Evolutionary conservation across 2,329 filamentous ascomycete species (phyloP).

Genomic region (Coniella lustricola): DNA sequence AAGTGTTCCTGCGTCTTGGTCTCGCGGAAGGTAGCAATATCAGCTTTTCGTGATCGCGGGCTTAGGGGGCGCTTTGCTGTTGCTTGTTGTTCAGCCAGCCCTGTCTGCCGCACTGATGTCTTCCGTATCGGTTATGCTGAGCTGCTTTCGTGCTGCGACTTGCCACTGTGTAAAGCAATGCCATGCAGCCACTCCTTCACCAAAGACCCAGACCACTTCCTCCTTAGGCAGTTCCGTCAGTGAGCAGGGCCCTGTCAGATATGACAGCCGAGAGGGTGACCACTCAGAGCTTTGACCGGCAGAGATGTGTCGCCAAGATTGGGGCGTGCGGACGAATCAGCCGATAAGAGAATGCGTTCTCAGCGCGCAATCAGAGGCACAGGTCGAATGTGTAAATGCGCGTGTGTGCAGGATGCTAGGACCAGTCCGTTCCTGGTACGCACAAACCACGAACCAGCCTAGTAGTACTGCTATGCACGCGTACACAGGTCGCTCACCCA

Average conservation of each 20-base stretch:
- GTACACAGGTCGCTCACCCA: not conserved
- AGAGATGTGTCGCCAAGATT: not conserved
- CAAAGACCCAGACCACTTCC: slow-evolving; percentile 6
- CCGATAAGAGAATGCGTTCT: slow-evolving; percentile 6
- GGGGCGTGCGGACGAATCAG: not conserved
- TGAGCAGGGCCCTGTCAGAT: slow-evolving; percentile 13
- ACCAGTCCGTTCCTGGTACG: not conserved
- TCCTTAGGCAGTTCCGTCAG: slow-evolving; percentile 13
- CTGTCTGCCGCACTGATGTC: no score
- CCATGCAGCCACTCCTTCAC: not conserved
- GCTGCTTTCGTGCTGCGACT: not conserved
- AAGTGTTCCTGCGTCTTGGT: no score
- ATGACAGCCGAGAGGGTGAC: slow-evolving; percentile 8
- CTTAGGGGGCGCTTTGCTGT: no score
- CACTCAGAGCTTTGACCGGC: not conserved
- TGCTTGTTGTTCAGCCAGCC: no score
- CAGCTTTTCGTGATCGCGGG: no score
- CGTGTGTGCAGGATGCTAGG: no score
- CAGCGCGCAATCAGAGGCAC: not conserved
- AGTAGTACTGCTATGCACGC: not conserved
- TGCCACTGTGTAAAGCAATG: no score
- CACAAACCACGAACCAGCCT: not conserved
- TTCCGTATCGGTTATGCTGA: not conserved
- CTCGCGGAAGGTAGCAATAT: no score
- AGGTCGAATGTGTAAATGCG: no score